Base-by-base conservation (phyloP, 2,329 filamentous ascomycete genomes). In the Aspergillus sp. region DNA sequence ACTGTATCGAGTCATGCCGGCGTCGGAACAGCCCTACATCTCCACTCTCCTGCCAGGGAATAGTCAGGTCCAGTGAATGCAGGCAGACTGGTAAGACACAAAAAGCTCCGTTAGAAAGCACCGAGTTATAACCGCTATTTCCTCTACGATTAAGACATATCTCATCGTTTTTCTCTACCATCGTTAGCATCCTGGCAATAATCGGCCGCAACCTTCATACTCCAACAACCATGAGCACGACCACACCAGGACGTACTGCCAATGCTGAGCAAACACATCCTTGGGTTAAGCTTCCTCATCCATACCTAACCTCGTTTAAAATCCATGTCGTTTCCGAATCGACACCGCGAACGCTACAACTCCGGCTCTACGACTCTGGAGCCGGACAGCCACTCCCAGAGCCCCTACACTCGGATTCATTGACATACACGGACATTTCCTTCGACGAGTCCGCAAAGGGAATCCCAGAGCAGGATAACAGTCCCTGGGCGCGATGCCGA, bases 401-500 rank as follows among this genome's bases (percentile, higher is more conserved):
- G 25, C 43, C 44, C 15, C 44, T 59, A 25, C 53, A 60, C 31
- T 38, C 50, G 27, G 41, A 48, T 6, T 41, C 43, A 3, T 40
- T 60, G 7, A 43, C 40, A 5, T 58, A 56, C 40, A 53, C 47
- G 17, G 50, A 56, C 15, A 37, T 59, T 8, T 29, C 40, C 2
- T 35, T 36, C 4, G 43, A 45, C 14, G 37, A 48, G 15, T 34
- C 42, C 13, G 35, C 44, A 6, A 40, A 41, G 15, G 41, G 40
- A 8, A 43, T 49, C 2, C 41, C 44, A 2, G 33, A 45, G 1
- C 47, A 44, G 24, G 55, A 65, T 33, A 65, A 65, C 39, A 59
- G 54, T 10, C 39, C 54, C 4, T 64, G 59, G 59, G 61, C 57
- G 3, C 51, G 56, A 5, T 49, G 44, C 13, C 48, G 47, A 16